Base-by-base conservation (phyloP, 2,329 filamentous ascomycete genomes). In the Alternaria burnsii region DNA sequence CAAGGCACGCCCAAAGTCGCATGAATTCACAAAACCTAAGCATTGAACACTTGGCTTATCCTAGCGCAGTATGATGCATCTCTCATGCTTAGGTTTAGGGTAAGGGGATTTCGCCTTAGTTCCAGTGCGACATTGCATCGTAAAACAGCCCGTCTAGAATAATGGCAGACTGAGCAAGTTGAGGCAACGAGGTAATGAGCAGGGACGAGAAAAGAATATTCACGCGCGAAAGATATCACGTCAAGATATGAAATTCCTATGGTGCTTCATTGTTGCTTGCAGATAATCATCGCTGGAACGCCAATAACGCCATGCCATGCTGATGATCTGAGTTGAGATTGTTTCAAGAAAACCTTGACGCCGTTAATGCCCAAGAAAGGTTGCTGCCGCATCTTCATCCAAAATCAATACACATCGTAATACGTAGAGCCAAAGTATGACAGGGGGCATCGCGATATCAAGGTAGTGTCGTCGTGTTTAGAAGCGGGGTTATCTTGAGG, bases 401-500 rank as follows among this genome's bases (percentile, higher is more conserved):
- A 34, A 34, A 20, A 14, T 9, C 28, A 10, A 7, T 47, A 14
- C 24, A 34, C 44, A 34, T 48, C 11, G 28, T 47, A 16, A n/a
- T 16, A 43, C 7, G 4, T 26, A 16, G 41, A 26, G 20, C 41
- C 95, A 85, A 61, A 92, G 89, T 40, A 97, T 89, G 58, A 99
- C 93, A 0, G 93, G 3, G 94, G 97, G n/a, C 94, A 97, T 71
- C 95, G 91, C 44, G 94, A 92, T 54, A 99, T 97, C 70, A 97
- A 94, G 20, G 91, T 92, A 0, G 95, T 98, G 76, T 99, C 95
- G 71, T 97, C 92, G 76, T 97, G 98, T 81, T 96, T 95, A 87
- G 97, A 93, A 77, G 89, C 92, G 68, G 89, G 71, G 16, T 76
- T 91, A 93, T 36, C 32, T 36, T 16, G 32, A 36, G 32, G 92